A percentile compares a stretch with the other conserved stretches of the same genome.
These are phyloP conservation scores for Syzygium oleosum DNA, from an alignment of 345 rosid species.

Conservation along the genomic window DNA sequence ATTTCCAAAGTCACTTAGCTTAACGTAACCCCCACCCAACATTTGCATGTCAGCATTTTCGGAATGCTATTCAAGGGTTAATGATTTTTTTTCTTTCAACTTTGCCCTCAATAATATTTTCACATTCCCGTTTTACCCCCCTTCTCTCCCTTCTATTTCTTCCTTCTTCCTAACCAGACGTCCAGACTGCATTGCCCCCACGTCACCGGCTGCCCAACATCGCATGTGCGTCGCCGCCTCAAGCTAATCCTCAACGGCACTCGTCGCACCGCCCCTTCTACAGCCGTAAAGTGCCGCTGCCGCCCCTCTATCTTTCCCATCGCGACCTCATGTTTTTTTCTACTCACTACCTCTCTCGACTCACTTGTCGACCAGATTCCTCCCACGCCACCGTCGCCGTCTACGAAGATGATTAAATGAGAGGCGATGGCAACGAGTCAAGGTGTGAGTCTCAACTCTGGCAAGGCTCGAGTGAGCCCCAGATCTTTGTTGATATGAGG, in stretches of 20 bases:
- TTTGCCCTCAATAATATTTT: background rate
- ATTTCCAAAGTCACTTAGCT: background rate
- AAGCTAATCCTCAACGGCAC: background rate
- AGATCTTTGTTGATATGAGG: background rate
- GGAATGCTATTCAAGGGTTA: background rate
- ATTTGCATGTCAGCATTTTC: background rate
- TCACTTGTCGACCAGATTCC: background rate
- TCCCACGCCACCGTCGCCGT: background rate
- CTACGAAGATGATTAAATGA: background rate
- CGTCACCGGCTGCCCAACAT: background rate
- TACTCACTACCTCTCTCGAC: too few species aligned
- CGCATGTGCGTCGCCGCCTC: background rate
- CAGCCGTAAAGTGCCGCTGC: background rate
- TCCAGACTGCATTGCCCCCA: background rate
- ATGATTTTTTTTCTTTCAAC: background rate
- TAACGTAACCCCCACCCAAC: background rate
- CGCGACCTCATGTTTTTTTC: background rate
- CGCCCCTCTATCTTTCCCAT: background rate
- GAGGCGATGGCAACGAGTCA: background rate
- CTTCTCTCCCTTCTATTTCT: background rate
- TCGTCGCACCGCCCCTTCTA: background rate
- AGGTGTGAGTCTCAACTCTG: background rate
- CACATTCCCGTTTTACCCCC: background rate
- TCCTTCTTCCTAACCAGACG: background rate
- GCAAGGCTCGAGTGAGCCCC: background rate